phyloP scores from a whole-genome alignment of 2,329 filamentous ascomycete species.

The Fonsecaea erecta region DNA sequence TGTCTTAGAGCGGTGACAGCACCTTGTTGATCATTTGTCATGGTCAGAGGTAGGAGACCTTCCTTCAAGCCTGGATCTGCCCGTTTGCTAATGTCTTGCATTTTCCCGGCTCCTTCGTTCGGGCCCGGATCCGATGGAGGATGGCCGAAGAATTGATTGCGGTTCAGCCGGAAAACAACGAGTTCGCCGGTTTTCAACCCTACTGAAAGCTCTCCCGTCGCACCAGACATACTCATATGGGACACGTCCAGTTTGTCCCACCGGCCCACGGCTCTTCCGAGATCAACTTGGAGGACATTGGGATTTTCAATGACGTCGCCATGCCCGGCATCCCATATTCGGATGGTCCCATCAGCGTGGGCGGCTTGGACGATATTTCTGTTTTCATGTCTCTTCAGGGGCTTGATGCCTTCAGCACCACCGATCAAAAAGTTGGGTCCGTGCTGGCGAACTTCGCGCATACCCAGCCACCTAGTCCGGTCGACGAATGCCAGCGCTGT shows the following conservation, averaged over 20 bases:
- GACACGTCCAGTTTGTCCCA: conserved; percentile 76
- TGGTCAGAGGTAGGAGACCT: conserved; percentile 76
- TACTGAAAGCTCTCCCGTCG: conserved; percentile 81
- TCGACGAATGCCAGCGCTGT: conserved; percentile 74
- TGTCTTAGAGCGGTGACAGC: conserved; percentile 78
- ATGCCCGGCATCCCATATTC: conserved; percentile 90
- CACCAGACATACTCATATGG: conserved; percentile 77
- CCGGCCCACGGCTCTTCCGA: conserved; percentile 80
- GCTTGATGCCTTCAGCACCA: conserved; percentile 72
- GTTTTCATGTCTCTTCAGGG: conserved; percentile 76
- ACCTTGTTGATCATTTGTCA: conserved; percentile 84
- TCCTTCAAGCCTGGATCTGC: conserved; percentile 76
- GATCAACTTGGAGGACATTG: conserved; percentile 78
- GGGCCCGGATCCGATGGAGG: conserved; percentile 51
- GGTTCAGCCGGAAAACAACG: conserved; percentile 84
- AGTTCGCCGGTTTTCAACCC: conserved; percentile 84
- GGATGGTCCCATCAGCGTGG: conserved; percentile 88
- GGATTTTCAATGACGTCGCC: conserved; percentile 92
- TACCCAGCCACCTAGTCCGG: conserved; percentile 81
- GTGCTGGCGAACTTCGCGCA: conserved; percentile 80
- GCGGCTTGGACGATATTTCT: conserved; percentile 84
- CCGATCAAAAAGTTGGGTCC: conserved; percentile 80
- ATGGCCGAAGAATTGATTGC: conserved; percentile 72
- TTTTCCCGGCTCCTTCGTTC: conserved; percentile 67
- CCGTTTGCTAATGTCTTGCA: conserved; percentile 75